A percentile compares a stretch with the other conserved stretches of the same genome.
Evolutionary conservation across 1,139 yeast genomes (phyloP).

Genomic region (Geotrichum siamense): DNA sequence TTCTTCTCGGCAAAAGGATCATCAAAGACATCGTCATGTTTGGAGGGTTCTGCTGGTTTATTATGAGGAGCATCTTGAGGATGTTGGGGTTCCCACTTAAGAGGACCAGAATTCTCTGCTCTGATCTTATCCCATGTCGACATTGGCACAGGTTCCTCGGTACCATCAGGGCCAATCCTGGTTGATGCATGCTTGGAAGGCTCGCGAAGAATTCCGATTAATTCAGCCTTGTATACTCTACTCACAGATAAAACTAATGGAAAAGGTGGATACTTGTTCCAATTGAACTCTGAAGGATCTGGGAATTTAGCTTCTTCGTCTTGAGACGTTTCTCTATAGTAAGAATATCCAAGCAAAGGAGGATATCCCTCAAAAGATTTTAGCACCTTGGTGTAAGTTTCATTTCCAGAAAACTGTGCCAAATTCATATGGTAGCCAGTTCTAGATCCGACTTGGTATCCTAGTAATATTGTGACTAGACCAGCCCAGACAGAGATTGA

Average conservation of each 20-base stretch:
- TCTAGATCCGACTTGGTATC: constrained; percentile 1
- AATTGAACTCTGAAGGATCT: constrained; percentile 16
- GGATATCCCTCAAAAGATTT: constrained; percentile 9
- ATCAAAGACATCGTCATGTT: constrained; percentile 5
- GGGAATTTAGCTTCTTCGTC: constrained; percentile 14
- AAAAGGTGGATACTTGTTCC: constrained; percentile 16
- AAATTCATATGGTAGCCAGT: constrained; percentile 5
- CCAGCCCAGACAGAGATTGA: constrained; percentile 10
- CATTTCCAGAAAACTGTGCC: constrained; percentile 7
- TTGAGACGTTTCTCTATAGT: constrained; percentile 14
- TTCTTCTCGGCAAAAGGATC: constrained; percentile 15
- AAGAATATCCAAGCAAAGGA: constrained; percentile 16
- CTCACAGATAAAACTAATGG: constrained; percentile 12
- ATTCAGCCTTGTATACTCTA: constrained; percentile 7
- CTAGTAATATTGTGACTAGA: constrained; percentile 5
- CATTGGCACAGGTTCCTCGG: neutral
- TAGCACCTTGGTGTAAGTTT: constrained; percentile 2
- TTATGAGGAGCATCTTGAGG: constrained; percentile 3
- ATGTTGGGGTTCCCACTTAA: constrained; percentile 18
- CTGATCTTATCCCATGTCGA: constrained; percentile 18
- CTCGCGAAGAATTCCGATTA: constrained; percentile 8
- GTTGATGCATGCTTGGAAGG: neutral
- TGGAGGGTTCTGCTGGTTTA: neutral
- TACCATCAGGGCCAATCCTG: constrained; percentile 2
- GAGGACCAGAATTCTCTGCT: constrained; percentile 14